phyloP scores from a whole-genome alignment of 805 yeast genomes.

The Kodamaea kaohsiungensis region DNA sequence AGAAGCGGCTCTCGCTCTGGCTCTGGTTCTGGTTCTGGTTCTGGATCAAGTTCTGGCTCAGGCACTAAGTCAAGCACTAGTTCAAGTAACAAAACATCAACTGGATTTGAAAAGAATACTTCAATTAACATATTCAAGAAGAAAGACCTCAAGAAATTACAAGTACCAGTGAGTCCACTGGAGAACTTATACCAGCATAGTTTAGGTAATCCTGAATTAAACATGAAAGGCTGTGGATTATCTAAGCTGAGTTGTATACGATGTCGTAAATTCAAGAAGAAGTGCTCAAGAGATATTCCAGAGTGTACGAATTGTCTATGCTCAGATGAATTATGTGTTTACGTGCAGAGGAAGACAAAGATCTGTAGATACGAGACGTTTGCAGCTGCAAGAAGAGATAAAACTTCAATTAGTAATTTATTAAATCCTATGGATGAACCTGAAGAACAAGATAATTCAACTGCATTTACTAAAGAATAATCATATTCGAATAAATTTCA shows the following conservation, averaged over 20 bases:
- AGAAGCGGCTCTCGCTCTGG: neutral
- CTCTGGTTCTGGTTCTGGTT: neutral
- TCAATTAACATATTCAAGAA: conserved; percentile 30
- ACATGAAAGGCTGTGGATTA: conserved; percentile 19
- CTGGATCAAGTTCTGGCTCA: neutral
- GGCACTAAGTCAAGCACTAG: too few species aligned
- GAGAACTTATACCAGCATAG: conserved; percentile 25
- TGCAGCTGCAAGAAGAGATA: neutral
- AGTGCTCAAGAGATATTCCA: conserved; percentile 31
- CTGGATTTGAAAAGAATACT: conserved; percentile 4
- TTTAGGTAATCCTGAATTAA: conserved; percentile 20
- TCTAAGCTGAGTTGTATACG: conserved; percentile 30
- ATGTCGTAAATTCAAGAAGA: conserved; percentile 33
- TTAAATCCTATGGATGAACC: neutral
- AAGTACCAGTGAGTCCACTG: neutral
- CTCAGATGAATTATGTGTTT: conserved; percentile 32
- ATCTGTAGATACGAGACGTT: neutral
- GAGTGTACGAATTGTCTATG: conserved; percentile 31
- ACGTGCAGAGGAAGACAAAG: conserved; percentile 19
- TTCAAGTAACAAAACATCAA: neutral
- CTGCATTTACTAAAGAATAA: too few species aligned
- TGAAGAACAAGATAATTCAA: neutral
- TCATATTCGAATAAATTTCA: neutral
- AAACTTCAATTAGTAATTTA: neutral
- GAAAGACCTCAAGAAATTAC: conserved; percentile 22